Evolutionary conservation across 768 basidiomycete species (phyloP).

Genomic region (Boletus huronensis): DNA sequence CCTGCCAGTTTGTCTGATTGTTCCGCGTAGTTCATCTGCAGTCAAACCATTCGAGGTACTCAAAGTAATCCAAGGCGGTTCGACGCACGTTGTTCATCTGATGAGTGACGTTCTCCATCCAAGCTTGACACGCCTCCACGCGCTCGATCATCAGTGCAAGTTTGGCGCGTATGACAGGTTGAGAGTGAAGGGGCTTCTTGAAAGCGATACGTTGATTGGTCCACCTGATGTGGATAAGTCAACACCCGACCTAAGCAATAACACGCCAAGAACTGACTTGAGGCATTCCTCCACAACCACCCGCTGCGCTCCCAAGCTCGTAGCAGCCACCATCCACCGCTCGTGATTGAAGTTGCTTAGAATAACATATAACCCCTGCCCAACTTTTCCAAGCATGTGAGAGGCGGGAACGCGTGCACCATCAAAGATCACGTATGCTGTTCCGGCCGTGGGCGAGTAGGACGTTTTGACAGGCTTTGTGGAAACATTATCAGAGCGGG

Average conservation of each 20-base stretch:
- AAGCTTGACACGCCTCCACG: conserved; percentile 80
- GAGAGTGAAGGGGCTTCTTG: conserved; percentile 77
- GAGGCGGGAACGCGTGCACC: conserved; percentile 78
- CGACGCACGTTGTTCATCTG: conserved; percentile 83
- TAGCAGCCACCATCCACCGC: conserved; percentile 80
- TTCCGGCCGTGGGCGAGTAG: conserved; percentile 90
- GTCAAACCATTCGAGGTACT: not conserved
- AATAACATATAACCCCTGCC: conserved; percentile 79
- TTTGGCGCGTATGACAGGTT: conserved; percentile 86
- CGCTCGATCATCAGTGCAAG: conserved; percentile 88
- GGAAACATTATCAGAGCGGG: conserved; percentile 65
- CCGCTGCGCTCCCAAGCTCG: conserved; percentile 71
- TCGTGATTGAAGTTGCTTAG: conserved; percentile 89
- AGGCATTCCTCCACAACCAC: conserved; percentile 86
- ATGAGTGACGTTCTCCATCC: conserved; percentile 86
- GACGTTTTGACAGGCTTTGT: conserved; percentile 91
- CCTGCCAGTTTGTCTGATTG: conserved; percentile 87
- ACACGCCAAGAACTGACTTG: conserved; percentile 46
- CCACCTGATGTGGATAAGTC: conserved; percentile 55
- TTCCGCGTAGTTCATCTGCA: conserved; percentile 80
- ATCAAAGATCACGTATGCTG: conserved; percentile 80
- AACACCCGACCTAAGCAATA: not conserved
- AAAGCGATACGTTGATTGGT: conserved; percentile 85
- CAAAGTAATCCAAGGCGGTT: not conserved
- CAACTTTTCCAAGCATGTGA: conserved; percentile 84